Percentiles rank a stretch among this genome's conserved stretches.
These are phyloP conservation scores for Picea glauca DNA, from an alignment of 75 land plant species.

Conservation along the genomic window DNA sequence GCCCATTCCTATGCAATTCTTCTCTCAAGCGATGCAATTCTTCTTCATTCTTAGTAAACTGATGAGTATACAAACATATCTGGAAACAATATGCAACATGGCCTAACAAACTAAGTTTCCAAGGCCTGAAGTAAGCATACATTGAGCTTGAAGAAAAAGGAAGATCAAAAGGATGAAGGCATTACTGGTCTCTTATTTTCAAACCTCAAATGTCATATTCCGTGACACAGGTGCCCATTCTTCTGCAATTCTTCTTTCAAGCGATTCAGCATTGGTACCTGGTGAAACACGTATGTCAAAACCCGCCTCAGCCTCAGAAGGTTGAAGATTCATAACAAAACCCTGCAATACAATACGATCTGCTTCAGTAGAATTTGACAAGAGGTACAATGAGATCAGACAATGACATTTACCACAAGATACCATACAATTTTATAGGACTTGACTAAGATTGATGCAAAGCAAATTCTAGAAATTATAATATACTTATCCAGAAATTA, in stretches of 20 bases:
- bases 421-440: too few species aligned
- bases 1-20: background rate
- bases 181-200: background rate
- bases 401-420: too few species aligned
- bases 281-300: constrained; percentile 95
- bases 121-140: background rate
- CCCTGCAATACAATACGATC: constrained; percentile 44
- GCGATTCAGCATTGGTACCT: constrained; percentile 38
- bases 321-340: constrained; percentile 97
- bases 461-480: too few species aligned
- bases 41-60: background rate
- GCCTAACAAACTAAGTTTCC: background rate
- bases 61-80: too few species aligned
- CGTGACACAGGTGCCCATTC: constrained; percentile 98
- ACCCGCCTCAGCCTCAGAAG: constrained; percentile 97
- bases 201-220: constrained; percentile 85
- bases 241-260: constrained; percentile 70
- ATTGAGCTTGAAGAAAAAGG: background rate
- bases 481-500: too few species aligned
- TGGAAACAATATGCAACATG: background rate
- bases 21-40: constrained; percentile 38
- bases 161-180: background rate
- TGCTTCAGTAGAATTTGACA: too few species aligned
- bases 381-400: too few species aligned
- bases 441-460: too few species aligned